Evolutionary conservation across 345 rosid genomes (phyloP), one percentile per base, ranked within the genome.

Genomic region (Hibiscus tridactylites): DNA sequence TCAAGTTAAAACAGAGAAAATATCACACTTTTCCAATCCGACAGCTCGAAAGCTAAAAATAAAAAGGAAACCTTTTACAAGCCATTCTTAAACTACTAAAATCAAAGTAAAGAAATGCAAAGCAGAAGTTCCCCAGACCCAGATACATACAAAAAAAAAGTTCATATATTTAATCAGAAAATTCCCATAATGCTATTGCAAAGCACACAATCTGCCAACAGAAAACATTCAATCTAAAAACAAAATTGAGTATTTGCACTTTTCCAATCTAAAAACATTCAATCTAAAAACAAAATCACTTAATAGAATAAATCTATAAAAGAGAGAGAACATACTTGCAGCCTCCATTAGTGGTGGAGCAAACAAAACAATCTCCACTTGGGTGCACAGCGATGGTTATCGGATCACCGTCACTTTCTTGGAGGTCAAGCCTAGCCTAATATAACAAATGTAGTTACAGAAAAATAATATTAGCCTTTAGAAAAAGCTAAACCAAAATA

Each of bases 311-410:
- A 9, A 37, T 6, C 6, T 1, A 37, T 37, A 9, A 49, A 9
- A 56, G 10, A 56, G 9, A 53, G 47, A 31, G 4, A 75, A 83
- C 93, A 74, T 78, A 95, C 97, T 82, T 88, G 97, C 91, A 90
- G 64, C 93, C 91, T 58, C 93, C 97, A 66, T 78, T 85, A 72
- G 92, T 86, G 56, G 93, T 86, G 26, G 90, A 94, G 79, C 93
- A 91, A 54, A 90, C 89, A 71, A 95, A 81, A 60, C 83, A 85
- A 65, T 91, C 98, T 10, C 97, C 97, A 73, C 83, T 89, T 8
- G 96, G 97, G 76, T 94, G 94, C 71, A 90, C 97, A 13, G 87
- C 81, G 59, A 91, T 81, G 16, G 88, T 52, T 66, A 88, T 71
- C 3, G 87, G 93, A 57, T 88, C 88, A 37, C 97, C 98, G 29